These are phyloP conservation scores for Coniochaeta sp. DNA, from an alignment of 2,329 filamentous ascomycete genomes.

Conservation along the genomic window DNA sequence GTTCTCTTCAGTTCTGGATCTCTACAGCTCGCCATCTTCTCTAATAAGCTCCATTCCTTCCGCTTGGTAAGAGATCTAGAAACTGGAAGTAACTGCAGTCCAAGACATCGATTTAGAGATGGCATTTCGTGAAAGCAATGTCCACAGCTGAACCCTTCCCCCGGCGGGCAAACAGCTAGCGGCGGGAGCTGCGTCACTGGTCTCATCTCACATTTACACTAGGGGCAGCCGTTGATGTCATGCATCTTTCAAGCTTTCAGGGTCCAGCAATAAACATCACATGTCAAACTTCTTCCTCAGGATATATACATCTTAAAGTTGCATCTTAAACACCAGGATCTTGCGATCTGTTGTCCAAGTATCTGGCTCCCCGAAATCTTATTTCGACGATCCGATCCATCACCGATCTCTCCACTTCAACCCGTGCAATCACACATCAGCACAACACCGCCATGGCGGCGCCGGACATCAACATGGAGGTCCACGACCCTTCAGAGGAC, in stretches of 20 bases:
- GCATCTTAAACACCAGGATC: not conserved
- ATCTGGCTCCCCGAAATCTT: too few species aligned
- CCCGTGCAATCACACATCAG: too few species aligned
- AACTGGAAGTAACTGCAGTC: too few species aligned
- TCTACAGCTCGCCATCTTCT: not conserved
- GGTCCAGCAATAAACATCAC: not conserved
- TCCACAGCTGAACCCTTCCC: too few species aligned
- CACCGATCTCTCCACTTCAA: too few species aligned
- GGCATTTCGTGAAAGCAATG: too few species aligned
- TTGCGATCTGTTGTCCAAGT: not conserved
- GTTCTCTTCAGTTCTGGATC: not conserved
- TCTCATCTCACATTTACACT: not conserved
- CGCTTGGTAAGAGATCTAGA: too few species aligned
- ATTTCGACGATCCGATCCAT: too few species aligned
- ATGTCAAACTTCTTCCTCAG: not conserved
- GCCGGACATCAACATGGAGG: slow-evolving; percentile 6
- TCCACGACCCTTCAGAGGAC: not conserved
- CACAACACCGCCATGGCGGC: slow-evolving; percentile 2
- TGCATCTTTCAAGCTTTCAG: not conserved
- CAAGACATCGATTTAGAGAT: too few species aligned
- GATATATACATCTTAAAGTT: not conserved
- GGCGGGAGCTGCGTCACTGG: not conserved
- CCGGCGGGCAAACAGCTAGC: not conserved
- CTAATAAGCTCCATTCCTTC: too few species aligned
- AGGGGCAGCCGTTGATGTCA: slow-evolving; percentile 13